A percentile compares a stretch with the other conserved stretches of the same genome.
Conservation (phyloP, 306 rosid genomes). For the Amphicarpaea edgeworthii region DNA sequence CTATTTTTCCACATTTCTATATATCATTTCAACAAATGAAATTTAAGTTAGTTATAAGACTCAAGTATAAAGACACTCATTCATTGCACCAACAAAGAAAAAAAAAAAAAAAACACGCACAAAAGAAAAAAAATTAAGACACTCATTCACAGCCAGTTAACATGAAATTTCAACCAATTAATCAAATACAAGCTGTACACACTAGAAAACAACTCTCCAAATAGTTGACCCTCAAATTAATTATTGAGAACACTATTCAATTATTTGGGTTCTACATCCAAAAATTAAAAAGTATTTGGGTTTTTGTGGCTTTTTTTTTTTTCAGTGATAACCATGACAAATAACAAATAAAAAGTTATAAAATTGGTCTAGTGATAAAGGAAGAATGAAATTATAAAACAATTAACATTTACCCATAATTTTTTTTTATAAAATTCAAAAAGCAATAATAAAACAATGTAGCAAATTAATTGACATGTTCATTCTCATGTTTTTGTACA, state of each 20-base stretch:
- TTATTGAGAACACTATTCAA: constrained; percentile 2
- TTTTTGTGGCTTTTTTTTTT: neutral
- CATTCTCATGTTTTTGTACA: neutral
- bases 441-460: neutral
- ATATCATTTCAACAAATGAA: constrained; percentile 24
- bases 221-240: neutral
- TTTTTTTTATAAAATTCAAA: no score
- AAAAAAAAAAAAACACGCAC: neutral
- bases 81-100: neutral
- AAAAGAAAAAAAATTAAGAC: neutral
- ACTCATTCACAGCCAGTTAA: neutral
- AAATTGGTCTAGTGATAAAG: no score
- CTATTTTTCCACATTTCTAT: constrained; percentile 93
- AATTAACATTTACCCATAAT: no score
- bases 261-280: neutral
- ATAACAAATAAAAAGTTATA: no score
- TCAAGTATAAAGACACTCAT: neutral
- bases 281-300: neutral
- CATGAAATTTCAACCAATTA: neutral
- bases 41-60: neutral
- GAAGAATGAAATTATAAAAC: no score
- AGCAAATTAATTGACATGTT: neutral
- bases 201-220: neutral
- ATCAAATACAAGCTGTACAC: neutral
- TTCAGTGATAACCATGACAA: neutral